phyloP scores from a whole-genome alignment of 179 eudicot genomes.

The Gypsophila paniculata region DNA sequence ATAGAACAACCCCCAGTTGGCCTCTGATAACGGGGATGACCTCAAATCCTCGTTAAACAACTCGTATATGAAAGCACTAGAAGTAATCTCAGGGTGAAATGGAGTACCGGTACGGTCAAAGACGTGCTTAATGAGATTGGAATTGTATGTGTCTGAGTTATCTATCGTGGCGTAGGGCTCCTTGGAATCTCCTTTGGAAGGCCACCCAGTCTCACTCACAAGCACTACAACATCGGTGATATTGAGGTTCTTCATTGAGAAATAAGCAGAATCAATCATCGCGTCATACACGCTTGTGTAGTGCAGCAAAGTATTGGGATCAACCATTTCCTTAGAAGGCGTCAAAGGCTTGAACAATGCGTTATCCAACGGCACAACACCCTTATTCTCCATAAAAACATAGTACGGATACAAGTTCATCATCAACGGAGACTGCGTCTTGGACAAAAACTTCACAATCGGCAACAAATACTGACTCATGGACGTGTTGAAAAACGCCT shows the following conservation, averaged over 20 bases:
- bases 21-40: slow-evolving; percentile 76
- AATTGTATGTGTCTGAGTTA: slow-evolving; percentile 77
- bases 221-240: slow-evolving; percentile 63
- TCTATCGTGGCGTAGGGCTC: slow-evolving; percentile 79
- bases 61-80: slow-evolving; percentile 78
- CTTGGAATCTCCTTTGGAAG: slow-evolving; percentile 78
- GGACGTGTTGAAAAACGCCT: slow-evolving; percentile 77
- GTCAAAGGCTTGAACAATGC: slow-evolving; percentile 78
- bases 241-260: slow-evolving; percentile 76
- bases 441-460: slow-evolving; percentile 59
- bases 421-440: slow-evolving; percentile 70
- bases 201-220: slow-evolving; percentile 92
- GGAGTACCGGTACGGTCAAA: slow-evolving; percentile 66
- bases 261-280: slow-evolving; percentile 81
- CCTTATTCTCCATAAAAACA: slow-evolving; percentile 84
- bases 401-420: slow-evolving; percentile 90
- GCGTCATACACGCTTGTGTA: slow-evolving; percentile 85
- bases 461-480: slow-evolving; percentile 46
- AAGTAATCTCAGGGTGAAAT: slow-evolving; percentile 64
- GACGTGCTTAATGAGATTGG: slow-evolving; percentile 81
- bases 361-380: slow-evolving; percentile 82
- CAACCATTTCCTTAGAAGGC: slow-evolving; percentile 93
- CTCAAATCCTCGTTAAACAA: slow-evolving; percentile 87
- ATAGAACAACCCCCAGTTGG: slow-evolving; percentile 88
- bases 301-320: slow-evolving; percentile 81